Conservation (phyloP, 768 basidiomycete species). For the Russula sp. region DNA sequence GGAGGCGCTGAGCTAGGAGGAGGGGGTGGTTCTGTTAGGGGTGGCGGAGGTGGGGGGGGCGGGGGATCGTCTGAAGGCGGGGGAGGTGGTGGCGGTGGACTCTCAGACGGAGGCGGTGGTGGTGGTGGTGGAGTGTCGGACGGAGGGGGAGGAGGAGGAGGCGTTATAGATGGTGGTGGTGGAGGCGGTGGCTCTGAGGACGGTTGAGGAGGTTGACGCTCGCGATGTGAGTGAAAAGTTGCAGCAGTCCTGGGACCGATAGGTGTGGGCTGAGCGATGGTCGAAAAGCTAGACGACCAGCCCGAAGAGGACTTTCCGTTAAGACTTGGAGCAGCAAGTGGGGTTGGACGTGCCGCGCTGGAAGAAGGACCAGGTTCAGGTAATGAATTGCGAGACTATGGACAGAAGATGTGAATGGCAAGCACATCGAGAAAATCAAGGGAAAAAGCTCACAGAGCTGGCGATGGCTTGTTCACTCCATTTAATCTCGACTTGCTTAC, state of each 20-base stretch:
- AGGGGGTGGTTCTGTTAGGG: conserved; percentile 31
- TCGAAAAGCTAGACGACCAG: conserved; percentile 24
- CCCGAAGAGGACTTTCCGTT: conserved; percentile 22
- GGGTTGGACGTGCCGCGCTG: conserved; percentile 11
- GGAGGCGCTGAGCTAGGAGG: conserved; percentile 30
- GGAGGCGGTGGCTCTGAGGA: conserved; percentile 29
- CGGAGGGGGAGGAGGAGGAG: conserved; percentile 27
- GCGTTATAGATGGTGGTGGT: conserved; percentile 24
- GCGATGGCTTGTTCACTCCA: conserved; percentile 31
- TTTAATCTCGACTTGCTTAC: conserved; percentile 38
- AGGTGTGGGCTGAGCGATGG: conserved; percentile 24
- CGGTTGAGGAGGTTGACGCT: conserved; percentile 25
- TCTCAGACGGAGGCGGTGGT: conserved; percentile 28
- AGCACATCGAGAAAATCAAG: conserved; percentile 11
- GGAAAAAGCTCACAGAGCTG: conserved; percentile 30
- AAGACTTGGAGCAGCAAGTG: conserved; percentile 14
- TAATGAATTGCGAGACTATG: conserved; percentile 15
- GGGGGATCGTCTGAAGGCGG: conserved; percentile 26
- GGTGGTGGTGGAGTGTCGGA: conserved; percentile 29
- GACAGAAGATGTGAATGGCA: conserved; percentile 20
- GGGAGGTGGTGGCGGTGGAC: conserved; percentile 24
- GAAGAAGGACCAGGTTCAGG: conserved; percentile 16
- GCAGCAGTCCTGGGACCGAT: conserved; percentile 23
- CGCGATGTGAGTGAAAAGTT: conserved; percentile 27
- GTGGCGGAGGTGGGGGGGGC: conserved; percentile 4